Percentiles rank a stretch among this genome's conserved stretches.
These are phyloP conservation scores for Boletus edulis DNA, from an alignment of 768 basidiomycete species.

Conservation along the genomic window DNA sequence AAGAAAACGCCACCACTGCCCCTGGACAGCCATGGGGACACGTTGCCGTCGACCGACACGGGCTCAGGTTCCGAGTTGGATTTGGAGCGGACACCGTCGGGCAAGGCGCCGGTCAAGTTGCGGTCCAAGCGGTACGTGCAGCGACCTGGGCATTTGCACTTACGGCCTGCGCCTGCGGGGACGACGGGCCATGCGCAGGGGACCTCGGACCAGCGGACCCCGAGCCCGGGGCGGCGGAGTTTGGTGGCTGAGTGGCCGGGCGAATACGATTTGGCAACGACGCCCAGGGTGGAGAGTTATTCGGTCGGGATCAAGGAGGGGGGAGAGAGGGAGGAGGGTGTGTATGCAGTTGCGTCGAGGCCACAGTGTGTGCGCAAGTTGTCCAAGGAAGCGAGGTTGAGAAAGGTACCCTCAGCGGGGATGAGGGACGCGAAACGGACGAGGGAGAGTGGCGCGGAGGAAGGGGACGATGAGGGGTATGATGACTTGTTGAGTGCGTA, in stretches of 20 bases:
- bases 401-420: conserved; percentile 47
- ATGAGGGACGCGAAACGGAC: conserved; percentile 35
- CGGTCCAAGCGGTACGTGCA: conserved; percentile 51
- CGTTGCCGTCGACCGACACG: conserved; percentile 25
- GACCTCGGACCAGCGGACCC: conserved; percentile 31
- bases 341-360: conserved; percentile 19
- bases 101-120: conserved; percentile 39
- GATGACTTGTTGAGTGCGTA: conserved; percentile 79
- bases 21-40: background rate
- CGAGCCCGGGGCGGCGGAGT: conserved; percentile 46
- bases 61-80: conserved; percentile 7
- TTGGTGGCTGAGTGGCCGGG: conserved; percentile 53
- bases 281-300: conserved; percentile 57
- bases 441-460: conserved; percentile 66
- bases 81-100: conserved; percentile 29
- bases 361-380: conserved; percentile 28
- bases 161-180: conserved; percentile 27
- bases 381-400: conserved; percentile 32
- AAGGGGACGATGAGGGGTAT: conserved; percentile 75
- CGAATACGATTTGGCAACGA: conserved; percentile 50
- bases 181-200: background rate
- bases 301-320: conserved; percentile 23
- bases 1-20: conserved; percentile 38
- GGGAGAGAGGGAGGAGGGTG: background rate
- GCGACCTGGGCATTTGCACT: conserved; percentile 48